A percentile compares a stretch with the other conserved stretches of the same genome.
phyloP scores from a whole-genome alignment of 768 basidiomycete genomes.

The Chalciporus pseudorubinellus region DNA sequence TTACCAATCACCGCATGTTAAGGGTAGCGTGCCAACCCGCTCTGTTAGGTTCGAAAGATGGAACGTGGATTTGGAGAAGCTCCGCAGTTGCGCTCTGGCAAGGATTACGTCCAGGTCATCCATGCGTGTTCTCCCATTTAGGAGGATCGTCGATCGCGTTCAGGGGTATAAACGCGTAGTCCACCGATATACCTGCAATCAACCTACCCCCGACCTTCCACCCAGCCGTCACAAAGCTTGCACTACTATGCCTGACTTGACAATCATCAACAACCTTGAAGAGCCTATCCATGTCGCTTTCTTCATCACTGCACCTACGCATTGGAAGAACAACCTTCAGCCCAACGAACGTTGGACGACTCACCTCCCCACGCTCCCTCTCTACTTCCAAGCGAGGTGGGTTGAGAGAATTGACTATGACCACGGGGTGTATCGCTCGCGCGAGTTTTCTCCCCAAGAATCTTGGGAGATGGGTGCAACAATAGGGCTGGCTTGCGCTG shows the following conservation, averaged over 20 bases:
- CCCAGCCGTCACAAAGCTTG: neutral
- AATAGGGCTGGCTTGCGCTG: conserved; percentile 14
- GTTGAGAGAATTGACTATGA: conserved; percentile 12
- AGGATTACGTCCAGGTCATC: no score
- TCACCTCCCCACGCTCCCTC: conserved; percentile 7
- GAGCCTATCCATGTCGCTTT: conserved; percentile 22
- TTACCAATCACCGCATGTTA: no score
- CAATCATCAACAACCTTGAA: conserved; percentile 18
- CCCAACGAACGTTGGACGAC: conserved; percentile 18
- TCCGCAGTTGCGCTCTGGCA: no score
- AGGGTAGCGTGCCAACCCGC: no score
- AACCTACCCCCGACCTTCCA: neutral
- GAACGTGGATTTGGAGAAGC: no score
- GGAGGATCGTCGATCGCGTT: neutral
- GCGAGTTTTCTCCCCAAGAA: conserved; percentile 14
- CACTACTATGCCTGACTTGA: conserved; percentile 16
- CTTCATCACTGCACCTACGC: conserved; percentile 11
- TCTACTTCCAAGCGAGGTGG: conserved; percentile 17
- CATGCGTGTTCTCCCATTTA: neutral
- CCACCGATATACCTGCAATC: neutral
- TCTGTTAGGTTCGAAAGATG: no score
- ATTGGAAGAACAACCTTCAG: conserved; percentile 19
- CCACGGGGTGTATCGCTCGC: conserved; percentile 5
- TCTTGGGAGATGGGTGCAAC: conserved; percentile 20
- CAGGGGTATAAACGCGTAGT: neutral